Evolutionary conservation across 257 asterid species (phyloP), one percentile per base, ranked within the genome.

Genomic region (Ophiorrhiza pumila): DNA sequence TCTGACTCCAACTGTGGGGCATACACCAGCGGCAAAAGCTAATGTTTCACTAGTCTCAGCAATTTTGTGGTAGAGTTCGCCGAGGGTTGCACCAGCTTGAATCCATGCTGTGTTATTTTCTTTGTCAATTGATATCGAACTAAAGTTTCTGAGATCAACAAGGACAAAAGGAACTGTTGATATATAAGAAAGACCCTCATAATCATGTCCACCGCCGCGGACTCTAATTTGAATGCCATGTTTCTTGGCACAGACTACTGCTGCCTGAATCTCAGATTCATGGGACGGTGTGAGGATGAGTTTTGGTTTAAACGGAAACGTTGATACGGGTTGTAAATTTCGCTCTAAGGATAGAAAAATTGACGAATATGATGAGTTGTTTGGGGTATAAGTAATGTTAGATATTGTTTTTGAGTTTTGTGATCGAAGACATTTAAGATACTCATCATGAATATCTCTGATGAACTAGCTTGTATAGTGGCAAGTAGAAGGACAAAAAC

Each of bases 161-260:
- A 83, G 47, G 14, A 80, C 49, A 59, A 86, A 86, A 0, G 88
- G 85, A 18, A 1, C 4, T n/a, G 3, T 31, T 7, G 86, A 77
- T 6, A 60, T 12, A 70, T 71, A 80, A 0, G 90, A 83, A 34
- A 86, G 86, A 2, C 90, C 86, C 34, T 83, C 87, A 10, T 76
- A 83, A 76, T 85, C 87, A 25, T 85, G 89, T 17, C 86, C 87
- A 10, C 87, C 87, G 11, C 89, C 79, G 5, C 84, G 84, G 8
- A 78, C 61, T 65, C 83, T 71, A 25, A 83, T 76, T 55, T 81
- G 83, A 4, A 79, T 14, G 14, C 80, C 80, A 14, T 37, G 45
- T 25, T 73, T 63, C 70, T 41, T 79, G 47, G 87, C 65, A 65
- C 90, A 85, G 45, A 23, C 7, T 39, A 85, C 10, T 4, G 79